A percentile compares a stretch with the other conserved stretches of the same genome.
Evolutionary conservation across 2,329 filamentous ascomycete species (phyloP).

Genomic region (Alternaria triticimaculans): DNA sequence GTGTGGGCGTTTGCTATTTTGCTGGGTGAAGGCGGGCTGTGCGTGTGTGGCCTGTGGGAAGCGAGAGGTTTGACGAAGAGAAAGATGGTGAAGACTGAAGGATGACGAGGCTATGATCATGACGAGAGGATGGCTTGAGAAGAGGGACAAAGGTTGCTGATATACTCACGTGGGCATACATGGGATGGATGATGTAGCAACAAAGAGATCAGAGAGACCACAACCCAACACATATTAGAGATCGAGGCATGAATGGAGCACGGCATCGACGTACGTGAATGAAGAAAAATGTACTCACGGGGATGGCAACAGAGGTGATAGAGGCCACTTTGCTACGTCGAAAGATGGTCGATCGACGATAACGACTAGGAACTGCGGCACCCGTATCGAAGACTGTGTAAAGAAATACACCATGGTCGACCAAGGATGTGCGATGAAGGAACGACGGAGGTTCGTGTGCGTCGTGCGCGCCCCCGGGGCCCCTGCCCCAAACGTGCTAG

Average conservation of each 20-base stretch:
- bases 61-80: not conserved
- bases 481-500: not conserved
- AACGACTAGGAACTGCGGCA: not conserved
- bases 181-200: not conserved
- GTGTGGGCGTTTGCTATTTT: not conserved
- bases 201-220: not conserved
- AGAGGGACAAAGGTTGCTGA: not conserved
- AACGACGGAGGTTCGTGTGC: not conserved
- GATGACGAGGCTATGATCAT: not conserved
- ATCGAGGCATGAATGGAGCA: not conserved
- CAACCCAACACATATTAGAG: not conserved
- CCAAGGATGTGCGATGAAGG: not conserved
- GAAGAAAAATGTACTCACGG: not conserved
- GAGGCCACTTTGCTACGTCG: not conserved
- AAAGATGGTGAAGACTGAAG: not conserved
- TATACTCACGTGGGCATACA: not conserved
- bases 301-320: not conserved
- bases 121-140: not conserved
- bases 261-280: not conserved
- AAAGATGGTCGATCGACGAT: not conserved
- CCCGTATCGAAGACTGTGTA: fast-evolving
- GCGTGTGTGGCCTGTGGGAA: not conserved
- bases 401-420: not conserved
- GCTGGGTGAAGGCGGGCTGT: not conserved
- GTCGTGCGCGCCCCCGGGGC: not conserved